These are phyloP conservation scores for Podaxis carcinomalis DNA, from an alignment of 768 basidiomycete species.

Conservation along the genomic window DNA sequence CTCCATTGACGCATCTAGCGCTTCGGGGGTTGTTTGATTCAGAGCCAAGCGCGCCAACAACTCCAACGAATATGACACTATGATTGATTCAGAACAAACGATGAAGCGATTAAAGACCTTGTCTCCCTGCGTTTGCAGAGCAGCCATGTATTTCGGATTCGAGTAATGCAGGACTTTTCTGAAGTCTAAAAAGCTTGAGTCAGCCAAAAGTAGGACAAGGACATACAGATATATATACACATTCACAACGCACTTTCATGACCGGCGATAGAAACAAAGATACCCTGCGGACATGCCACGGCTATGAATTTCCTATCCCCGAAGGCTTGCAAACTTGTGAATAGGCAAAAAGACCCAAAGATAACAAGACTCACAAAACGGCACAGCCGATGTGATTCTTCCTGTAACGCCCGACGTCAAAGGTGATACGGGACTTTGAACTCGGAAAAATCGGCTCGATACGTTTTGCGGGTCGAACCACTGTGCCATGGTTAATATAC, in stretches of 20 bases:
- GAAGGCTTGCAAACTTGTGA: conserved; percentile 30
- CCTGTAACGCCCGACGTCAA: conserved; percentile 44
- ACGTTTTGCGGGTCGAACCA: conserved; percentile 61
- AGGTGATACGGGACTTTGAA: conserved; percentile 27
- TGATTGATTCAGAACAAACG: conserved; percentile 52
- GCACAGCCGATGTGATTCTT: conserved; percentile 50
- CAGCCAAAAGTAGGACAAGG: background rate
- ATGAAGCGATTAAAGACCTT: conserved; percentile 62
- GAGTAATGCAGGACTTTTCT: conserved; percentile 48
- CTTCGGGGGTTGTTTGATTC: conserved; percentile 40
- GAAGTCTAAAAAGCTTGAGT: conserved; percentile 39
- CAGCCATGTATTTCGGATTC: conserved; percentile 51
- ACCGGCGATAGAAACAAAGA: conserved; percentile 59
- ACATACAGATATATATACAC: background rate
- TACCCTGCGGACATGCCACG: conserved; percentile 61
- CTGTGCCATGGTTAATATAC: conserved; percentile 29
- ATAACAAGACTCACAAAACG: conserved; percentile 52
- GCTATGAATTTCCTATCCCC: conserved; percentile 55
- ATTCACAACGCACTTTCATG: conserved; percentile 41
- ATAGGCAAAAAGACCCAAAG: background rate
- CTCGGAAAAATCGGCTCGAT: conserved; percentile 60
- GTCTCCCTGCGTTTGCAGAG: conserved; percentile 39
- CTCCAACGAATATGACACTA: conserved; percentile 70
- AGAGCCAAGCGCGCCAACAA: conserved; percentile 57
- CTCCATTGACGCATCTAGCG: conserved; percentile 57